Base-by-base conservation (phyloP, 2,329 filamentous ascomycete genomes). In the Clarireedia sp. region DNA sequence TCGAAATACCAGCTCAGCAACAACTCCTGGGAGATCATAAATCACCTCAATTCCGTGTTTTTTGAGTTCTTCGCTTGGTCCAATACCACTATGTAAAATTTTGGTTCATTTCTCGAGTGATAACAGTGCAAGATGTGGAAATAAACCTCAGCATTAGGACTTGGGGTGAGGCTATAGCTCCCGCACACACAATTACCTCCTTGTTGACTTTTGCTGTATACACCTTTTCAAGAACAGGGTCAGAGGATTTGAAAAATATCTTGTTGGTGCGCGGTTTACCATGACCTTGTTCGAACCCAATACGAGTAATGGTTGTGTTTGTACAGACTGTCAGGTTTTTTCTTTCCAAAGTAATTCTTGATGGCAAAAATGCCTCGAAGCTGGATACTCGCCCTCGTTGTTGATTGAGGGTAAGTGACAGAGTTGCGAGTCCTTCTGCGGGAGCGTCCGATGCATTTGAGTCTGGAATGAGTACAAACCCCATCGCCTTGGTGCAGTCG, bases 101-200 rank as follows among this genome's bases (percentile, higher is more conserved):
- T 29, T 26, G 5, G 9, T 23, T 8, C 2, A n/a, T 43, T 7
- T 38, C 3, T n/a, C 3, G 7, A 38, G 10, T 3, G 7, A 12
- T n/a, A 38, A 12, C 36, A 38, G 3, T 7, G 7, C 16, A n/a
- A 38, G 3, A 38, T 38, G 5, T 19, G 16, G 37, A 50, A 26
- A 46, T 33, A n/a, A 26, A 59, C 55, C 57, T 55, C 5, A 53
- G 47, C 55, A 59, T 49, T 16, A 55, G 38, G n/a, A 57, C 37
- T 50, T 55, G 55, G 9, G 55, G 55, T 8, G 51, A 55, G 14
- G 43, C 55, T 6, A 57, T 12, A 33, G 51, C 41, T 16, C 51
- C 51, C 16, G 48, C 51, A 24, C 55, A 55, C 21, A 57, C 24
- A 29, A 53, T 47, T 6, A 55, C 55, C 38, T 59, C 47, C 24